phyloP scores from a whole-genome alignment of 2,329 filamentous ascomycete species.

The Penicillium sclerotigenum region DNA sequence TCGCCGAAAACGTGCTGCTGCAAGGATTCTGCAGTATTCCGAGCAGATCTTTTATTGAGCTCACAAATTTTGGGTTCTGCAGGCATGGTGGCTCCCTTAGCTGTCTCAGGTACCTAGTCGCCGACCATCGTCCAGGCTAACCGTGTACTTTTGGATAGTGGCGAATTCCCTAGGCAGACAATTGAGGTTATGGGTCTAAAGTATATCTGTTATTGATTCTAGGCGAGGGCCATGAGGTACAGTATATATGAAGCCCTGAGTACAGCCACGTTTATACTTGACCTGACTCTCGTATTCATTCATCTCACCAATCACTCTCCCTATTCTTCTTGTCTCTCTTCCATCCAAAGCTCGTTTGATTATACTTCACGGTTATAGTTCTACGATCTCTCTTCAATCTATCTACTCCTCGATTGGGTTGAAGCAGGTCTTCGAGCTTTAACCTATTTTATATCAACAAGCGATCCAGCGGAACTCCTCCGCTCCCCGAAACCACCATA shows the following conservation, averaged over 20 bases:
- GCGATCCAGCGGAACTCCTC: neutral
- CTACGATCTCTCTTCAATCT: neutral
- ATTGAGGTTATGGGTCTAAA: conserved; percentile 10
- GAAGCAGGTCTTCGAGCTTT: neutral
- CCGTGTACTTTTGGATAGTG: conserved; percentile 21
- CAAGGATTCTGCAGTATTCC: conserved; percentile 21
- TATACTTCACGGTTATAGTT: conserved; percentile 9
- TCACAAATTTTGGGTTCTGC: conserved; percentile 10
- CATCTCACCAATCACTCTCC: neutral
- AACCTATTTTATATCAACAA: neutral
- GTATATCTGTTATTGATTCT: conserved; percentile 8
- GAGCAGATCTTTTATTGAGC: conserved; percentile 7
- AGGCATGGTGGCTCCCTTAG: conserved; percentile 12
- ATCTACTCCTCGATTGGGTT: conserved; percentile 3
- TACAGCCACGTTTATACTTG: conserved; percentile 1
- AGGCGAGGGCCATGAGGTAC: conserved; percentile 9
- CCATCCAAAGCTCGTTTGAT: neutral
- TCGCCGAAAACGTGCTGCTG: conserved; percentile 21
- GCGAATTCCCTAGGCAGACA: conserved; percentile 12
- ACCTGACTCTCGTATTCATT: neutral
- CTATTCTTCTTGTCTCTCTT: neutral
- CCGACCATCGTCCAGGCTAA: conserved; percentile 11
- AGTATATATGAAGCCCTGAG: conserved; percentile 24
- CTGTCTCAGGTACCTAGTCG: conserved; percentile 16
- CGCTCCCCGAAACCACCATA: neutral